Conservation (phyloP, 2,329 filamentous ascomycete genomes). For the Fusarium concolor region DNA sequence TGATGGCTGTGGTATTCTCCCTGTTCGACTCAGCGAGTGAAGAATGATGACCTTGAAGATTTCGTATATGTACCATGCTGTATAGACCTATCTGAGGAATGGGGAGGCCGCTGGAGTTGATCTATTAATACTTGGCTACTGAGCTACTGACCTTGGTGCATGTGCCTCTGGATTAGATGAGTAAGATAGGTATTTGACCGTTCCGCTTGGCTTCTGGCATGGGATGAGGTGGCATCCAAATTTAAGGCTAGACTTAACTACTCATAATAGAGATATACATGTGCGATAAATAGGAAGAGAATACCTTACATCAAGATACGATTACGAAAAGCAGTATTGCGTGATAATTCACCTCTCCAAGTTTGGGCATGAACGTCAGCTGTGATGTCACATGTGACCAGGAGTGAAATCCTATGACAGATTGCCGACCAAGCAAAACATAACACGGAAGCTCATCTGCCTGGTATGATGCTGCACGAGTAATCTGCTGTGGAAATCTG, state of each 20-base stretch:
- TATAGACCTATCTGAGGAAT: background rate
- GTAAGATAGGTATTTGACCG: background rate
- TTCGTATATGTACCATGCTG: background rate
- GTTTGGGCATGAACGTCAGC: conserved; percentile 11
- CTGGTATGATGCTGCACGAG: background rate
- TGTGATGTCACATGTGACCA: conserved; percentile 12
- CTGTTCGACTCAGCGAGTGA: background rate
- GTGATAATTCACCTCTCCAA: conserved; percentile 2
- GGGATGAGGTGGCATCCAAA: background rate
- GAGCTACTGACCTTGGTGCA: background rate
- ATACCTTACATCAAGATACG: background rate
- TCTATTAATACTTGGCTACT: background rate
- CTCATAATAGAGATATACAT: background rate
- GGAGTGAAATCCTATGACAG: conserved; percentile 2
- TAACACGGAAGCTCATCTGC: background rate
- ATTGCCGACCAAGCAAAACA: background rate
- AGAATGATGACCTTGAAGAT: background rate
- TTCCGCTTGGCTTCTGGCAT: background rate
- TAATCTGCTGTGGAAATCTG: background rate
- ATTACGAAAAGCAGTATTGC: background rate
- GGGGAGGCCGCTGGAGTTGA: background rate
- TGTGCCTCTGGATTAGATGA: background rate
- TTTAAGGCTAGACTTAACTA: background rate
- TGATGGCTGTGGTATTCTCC: background rate
- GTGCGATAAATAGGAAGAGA: background rate